Base-by-base conservation (phyloP, 2,329 filamentous ascomycete species). In the Aspergillus neoniger region DNA sequence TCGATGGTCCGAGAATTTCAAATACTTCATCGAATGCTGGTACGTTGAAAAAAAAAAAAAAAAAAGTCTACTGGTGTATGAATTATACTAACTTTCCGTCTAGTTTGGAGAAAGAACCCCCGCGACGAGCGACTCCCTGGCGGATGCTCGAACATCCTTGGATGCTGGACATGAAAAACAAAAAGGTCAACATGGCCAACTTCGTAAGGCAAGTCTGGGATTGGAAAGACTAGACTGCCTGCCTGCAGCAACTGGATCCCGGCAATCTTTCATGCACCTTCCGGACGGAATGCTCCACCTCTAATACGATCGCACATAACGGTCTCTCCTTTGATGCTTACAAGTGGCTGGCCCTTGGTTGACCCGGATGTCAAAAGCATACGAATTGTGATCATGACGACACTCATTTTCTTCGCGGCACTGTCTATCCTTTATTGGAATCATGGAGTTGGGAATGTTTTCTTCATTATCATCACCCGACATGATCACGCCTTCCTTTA, bases 1-100 rank as follows among this genome's bases (percentile, higher is more conserved):
- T 67, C 89, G 89, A 73, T 99, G 95, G 95, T 96, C 91, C 69
- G 91, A 96, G 69, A 96, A 91, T 73, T 98, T 99, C 80, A 99
- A 99, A 77, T 97, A 97, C 76, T 99, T 99, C 71, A 97, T 99
- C 70, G 93, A 97, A 80, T 97, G 93, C 86, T 98, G 95, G 94
- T 98, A 86, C 58, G 73, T 25, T 25, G 23, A 7, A 25, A 25
- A 25, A 21, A 23, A 23, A 23, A 23, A 4, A 23, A 23, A 23
- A 23, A 23, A 25, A 25, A 25, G 5, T 25, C 5, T 25, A 25
- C 23, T 25, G 23, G 23, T 25, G 23, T 25, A 25, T 25, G 23
- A 25, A 25, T 25, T 25, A 25, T 25, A 7, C 66, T 67, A 54
- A 61, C 58, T 52, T 3, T 17, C 36, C 17, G 67, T 57, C 48